These are phyloP conservation scores for Coemansia javaensis DNA, from an alignment of 192 early-diverging fungal genomes.

Conservation along the genomic window DNA sequence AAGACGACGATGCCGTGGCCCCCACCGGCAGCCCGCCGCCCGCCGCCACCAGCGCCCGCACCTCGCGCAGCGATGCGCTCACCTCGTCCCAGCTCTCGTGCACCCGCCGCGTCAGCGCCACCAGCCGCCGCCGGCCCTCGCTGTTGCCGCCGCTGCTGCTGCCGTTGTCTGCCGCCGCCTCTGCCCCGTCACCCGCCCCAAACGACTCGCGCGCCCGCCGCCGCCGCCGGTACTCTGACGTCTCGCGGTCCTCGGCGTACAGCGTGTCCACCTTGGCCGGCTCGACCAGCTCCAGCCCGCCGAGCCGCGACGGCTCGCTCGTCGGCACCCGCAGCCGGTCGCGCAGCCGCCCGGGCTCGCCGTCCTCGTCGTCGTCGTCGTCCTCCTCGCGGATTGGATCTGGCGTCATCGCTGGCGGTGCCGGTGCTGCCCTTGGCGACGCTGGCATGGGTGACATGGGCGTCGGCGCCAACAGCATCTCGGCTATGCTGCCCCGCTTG, in stretches of 20 bases:
- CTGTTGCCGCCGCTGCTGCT: slow-evolving; percentile 1
- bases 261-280: slow-evolving; percentile 37
- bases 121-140: slow-evolving; percentile 17
- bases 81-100: slow-evolving; percentile 47
- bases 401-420: not conserved
- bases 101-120: slow-evolving; percentile 29
- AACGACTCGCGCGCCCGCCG: slow-evolving; percentile 26
- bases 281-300: slow-evolving; percentile 45
- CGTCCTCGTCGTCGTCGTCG: not conserved
- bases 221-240: slow-evolving; percentile 30
- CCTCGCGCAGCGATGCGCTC: slow-evolving; percentile 30
- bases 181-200: slow-evolving; percentile 19
- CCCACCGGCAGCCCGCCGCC: slow-evolving; percentile 37
- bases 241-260: slow-evolving; percentile 35
- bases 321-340: slow-evolving; percentile 21
- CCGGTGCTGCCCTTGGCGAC: not conserved
- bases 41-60: slow-evolving; percentile 23
- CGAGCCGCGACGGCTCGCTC: slow-evolving; percentile 34
- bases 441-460: not conserved
- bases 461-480: not conserved
- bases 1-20: too few relatives aligned
- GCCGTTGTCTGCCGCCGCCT: not conserved
- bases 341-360: slow-evolving; percentile 8
- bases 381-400: slow-evolving; percentile 3
- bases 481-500: slow-evolving; percentile 1